Conservation (phyloP, 768 basidiomycete genomes). For the Cubamyces sp. region DNA sequence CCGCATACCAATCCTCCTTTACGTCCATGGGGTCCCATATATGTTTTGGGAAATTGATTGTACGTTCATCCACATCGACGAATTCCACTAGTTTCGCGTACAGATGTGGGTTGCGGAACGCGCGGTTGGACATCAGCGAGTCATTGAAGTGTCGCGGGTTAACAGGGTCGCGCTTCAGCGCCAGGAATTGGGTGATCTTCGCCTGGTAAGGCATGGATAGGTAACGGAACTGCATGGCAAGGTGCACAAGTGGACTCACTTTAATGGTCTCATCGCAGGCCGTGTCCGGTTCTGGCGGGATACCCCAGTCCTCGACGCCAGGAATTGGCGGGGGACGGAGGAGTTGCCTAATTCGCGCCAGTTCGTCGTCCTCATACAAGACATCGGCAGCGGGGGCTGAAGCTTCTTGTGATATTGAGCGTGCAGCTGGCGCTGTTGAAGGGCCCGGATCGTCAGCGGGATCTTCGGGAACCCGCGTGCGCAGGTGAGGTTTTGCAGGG, state of each 20-base stretch:
- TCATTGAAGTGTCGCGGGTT: constrained; percentile 93
- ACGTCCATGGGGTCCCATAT: constrained; percentile 77
- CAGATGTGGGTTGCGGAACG: constrained; percentile 96
- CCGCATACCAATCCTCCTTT: constrained; percentile 72
- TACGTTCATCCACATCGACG: constrained; percentile 85
- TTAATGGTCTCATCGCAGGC: constrained; percentile 66
- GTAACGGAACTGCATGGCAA: too few relatives aligned
- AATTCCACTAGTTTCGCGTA: constrained; percentile 95
- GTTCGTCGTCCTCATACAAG: constrained; percentile 41
- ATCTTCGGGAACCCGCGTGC: constrained; percentile 56
- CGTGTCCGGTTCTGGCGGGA: constrained; percentile 59
- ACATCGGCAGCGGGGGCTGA: neutral
- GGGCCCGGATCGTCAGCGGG: constrained; percentile 20
- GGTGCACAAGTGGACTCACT: constrained; percentile 41
- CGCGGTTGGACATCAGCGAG: constrained; percentile 87
- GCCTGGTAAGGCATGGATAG: constrained; percentile 49
- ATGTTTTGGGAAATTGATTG: constrained; percentile 75
- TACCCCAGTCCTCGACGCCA: constrained; percentile 75
- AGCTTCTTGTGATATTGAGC: constrained; percentile 16
- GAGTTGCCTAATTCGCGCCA: constrained; percentile 55
- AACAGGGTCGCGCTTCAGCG: constrained; percentile 62
- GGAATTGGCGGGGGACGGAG: constrained; percentile 67
- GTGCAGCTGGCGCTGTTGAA: constrained; percentile 18
- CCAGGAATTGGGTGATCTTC: constrained; percentile 80
- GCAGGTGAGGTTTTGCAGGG: constrained; percentile 51